phyloP scores from a whole-genome alignment of 2,329 filamentous ascomycete genomes.

The Stemphylium lycopersici region DNA sequence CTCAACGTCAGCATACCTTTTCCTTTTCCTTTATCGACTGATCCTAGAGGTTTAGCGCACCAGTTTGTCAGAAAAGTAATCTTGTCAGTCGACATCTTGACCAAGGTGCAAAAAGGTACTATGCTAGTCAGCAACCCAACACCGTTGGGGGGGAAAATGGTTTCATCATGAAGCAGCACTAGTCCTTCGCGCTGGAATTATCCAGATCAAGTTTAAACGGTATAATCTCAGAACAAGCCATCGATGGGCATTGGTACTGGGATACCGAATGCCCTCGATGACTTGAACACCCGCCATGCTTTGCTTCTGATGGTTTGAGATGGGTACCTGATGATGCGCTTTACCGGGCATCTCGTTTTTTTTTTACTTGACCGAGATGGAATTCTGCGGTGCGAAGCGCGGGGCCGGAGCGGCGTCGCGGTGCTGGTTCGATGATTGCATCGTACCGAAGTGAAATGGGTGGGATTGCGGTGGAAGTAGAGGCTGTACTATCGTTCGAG shows the following conservation, averaged over 20 bases:
- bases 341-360: constrained; percentile 1
- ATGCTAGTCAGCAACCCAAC: constrained; percentile 31
- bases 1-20: constrained; percentile 8
- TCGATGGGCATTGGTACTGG: neutral
- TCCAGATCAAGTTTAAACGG: constrained; percentile 84
- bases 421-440: constrained; percentile 19
- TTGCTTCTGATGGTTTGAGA: constrained; percentile 27
- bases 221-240: constrained; percentile 50
- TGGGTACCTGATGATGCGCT: constrained; percentile 25
- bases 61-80: constrained; percentile 86
- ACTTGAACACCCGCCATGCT: constrained; percentile 30
- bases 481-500: too few species aligned
- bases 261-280: neutral
- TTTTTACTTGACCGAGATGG: constrained; percentile 18
- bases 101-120: constrained; percentile 55
- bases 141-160: constrained; percentile 36
- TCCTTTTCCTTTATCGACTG: neutral
- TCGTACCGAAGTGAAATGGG: constrained; percentile 15
- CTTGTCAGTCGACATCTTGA: constrained; percentile 80
- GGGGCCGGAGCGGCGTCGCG: neutral
- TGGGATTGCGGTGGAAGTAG: neutral
- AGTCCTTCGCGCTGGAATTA: constrained; percentile 87
- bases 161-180: constrained; percentile 66
- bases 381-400: constrained; percentile 7
- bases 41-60: constrained; percentile 53